These are phyloP conservation scores for Leptosphaerulina australis DNA, from an alignment of 2,329 filamentous ascomycete genomes.

Conservation along the genomic window DNA sequence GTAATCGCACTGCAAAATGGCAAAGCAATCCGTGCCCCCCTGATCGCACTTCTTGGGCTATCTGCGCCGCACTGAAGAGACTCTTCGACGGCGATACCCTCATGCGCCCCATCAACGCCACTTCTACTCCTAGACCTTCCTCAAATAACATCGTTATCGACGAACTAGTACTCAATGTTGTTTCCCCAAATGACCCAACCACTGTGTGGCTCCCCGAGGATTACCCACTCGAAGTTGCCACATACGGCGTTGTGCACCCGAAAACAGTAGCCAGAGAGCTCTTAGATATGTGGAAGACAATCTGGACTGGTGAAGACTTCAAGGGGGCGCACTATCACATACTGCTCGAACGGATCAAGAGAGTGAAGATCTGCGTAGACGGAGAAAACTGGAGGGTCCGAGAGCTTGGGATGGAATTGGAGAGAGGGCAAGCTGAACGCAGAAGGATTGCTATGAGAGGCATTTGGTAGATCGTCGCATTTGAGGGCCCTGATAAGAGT, in stretches of 20 bases:
- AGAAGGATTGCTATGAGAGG: constrained; percentile 36
- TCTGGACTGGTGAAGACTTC: constrained; percentile 40
- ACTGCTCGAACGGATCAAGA: constrained; percentile 38
- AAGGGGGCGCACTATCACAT: constrained; percentile 33
- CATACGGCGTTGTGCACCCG: constrained; percentile 35
- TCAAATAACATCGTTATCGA: constrained; percentile 29
- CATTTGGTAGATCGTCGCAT: constrained; percentile 21
- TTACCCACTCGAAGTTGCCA: constrained; percentile 23
- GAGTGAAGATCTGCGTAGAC: constrained; percentile 42
- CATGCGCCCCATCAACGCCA: constrained; percentile 20
- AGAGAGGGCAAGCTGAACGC: constrained; percentile 40
- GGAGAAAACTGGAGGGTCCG: constrained; percentile 34
- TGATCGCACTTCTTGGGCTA: constrained; percentile 41
- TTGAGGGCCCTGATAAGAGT: background rate
- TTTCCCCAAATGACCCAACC: constrained; percentile 21
- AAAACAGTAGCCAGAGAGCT: constrained; percentile 37
- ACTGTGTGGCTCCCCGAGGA: constrained; percentile 29
- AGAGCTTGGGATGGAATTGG: constrained; percentile 40
- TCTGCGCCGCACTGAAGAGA: constrained; percentile 43
- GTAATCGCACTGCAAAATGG: constrained; percentile 30
- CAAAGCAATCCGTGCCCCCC: constrained; percentile 23
- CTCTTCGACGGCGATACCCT: constrained; percentile 37
- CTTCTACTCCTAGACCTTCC: constrained; percentile 4
- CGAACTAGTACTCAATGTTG: constrained; percentile 43
- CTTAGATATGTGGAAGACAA: constrained; percentile 42